Percentiles rank a stretch among this genome's conserved stretches.
These are phyloP conservation scores for Echinosophora koreensis DNA, from an alignment of 306 rosid species.

Conservation along the genomic window DNA sequence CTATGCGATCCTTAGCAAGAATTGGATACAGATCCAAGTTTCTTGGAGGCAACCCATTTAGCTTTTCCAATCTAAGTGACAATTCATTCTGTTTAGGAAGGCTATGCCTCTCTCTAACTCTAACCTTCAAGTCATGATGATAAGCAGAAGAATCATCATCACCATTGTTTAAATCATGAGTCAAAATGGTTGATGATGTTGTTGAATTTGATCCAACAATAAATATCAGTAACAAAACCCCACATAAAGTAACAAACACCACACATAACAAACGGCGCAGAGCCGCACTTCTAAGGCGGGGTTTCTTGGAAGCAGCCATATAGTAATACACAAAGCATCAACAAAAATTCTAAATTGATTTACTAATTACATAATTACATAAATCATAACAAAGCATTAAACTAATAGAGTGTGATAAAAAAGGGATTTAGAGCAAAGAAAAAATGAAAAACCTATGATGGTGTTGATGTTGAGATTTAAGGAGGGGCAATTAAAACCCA, in stretches of 20 bases:
- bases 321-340: slow-evolving; percentile 22
- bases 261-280: slow-evolving; percentile 69
- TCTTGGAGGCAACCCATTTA: slow-evolving; percentile 74
- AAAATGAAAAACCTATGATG: slow-evolving; percentile 53
- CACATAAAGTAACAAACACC: slow-evolving; percentile 65
- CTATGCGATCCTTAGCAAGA: slow-evolving; percentile 67
- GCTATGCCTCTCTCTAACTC: slow-evolving; percentile 34
- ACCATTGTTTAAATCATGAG: slow-evolving; percentile 45
- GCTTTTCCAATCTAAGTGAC: slow-evolving; percentile 69
- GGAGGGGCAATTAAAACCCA: slow-evolving; percentile 50
- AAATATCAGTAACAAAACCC: slow-evolving; percentile 68
- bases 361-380: slow-evolving; percentile 34
- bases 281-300: slow-evolving; percentile 66
- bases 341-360: slow-evolving; percentile 29
- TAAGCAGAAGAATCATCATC: slow-evolving; percentile 48
- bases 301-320: slow-evolving; percentile 64
- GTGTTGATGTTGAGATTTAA: slow-evolving; percentile 44
- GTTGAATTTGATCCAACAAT: slow-evolving; percentile 64
- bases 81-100: slow-evolving; percentile 78
- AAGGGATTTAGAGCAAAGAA: slow-evolving; percentile 43
- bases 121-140: slow-evolving; percentile 45
- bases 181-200: slow-evolving; percentile 24
- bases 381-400: slow-evolving; percentile 38
- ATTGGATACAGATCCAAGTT: slow-evolving; percentile 84
- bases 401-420: slow-evolving; percentile 5